These are phyloP conservation scores for Boletus sp. DNA, from an alignment of 1,284 basidiomycete genomes.

Conservation along the genomic window DNA sequence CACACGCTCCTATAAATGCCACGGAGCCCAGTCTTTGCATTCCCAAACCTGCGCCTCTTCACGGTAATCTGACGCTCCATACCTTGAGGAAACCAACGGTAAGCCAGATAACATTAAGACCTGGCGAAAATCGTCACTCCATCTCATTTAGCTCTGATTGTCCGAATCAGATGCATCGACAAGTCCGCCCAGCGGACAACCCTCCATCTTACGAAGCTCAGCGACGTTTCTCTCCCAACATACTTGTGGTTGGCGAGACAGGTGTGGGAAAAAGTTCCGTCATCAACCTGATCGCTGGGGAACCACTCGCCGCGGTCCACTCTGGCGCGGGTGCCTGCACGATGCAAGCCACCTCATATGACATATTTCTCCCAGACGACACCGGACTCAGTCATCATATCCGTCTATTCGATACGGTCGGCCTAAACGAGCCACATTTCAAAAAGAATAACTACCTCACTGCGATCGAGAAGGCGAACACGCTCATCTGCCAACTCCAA, in stretches of 20 bases:
- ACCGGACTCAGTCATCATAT: slow-evolving; percentile 16
- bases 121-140: background rate
- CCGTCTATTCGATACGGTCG: slow-evolving; percentile 33
- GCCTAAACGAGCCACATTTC: slow-evolving; percentile 34
- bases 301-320: slow-evolving; percentile 13
- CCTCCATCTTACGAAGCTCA: slow-evolving; percentile 21
- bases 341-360: slow-evolving; percentile 17
- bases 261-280: slow-evolving; percentile 22
- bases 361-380: slow-evolving; percentile 13
- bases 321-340: slow-evolving; percentile 22
- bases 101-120: slow-evolving; percentile 3
- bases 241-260: slow-evolving; percentile 23
- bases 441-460: slow-evolving; percentile 24
- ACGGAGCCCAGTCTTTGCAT: background rate
- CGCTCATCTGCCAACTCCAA: slow-evolving; percentile 31
- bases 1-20: slow-evolving; percentile 29
- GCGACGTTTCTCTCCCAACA: slow-evolving; percentile 19
- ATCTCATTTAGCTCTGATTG: slow-evolving; percentile 5
- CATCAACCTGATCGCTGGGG: slow-evolving; percentile 20
- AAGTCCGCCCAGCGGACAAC: slow-evolving; percentile 2
- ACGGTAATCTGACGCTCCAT: background rate
- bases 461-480: slow-evolving; percentile 33
- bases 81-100: slow-evolving; percentile 8
- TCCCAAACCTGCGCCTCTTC: background rate
- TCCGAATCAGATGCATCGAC: slow-evolving; percentile 14